A percentile compares a stretch with the other conserved stretches of the same genome.
Evolutionary conservation across 2,329 filamentous ascomycete species (phyloP).

Genomic region (Alternaria consortialis): DNA sequence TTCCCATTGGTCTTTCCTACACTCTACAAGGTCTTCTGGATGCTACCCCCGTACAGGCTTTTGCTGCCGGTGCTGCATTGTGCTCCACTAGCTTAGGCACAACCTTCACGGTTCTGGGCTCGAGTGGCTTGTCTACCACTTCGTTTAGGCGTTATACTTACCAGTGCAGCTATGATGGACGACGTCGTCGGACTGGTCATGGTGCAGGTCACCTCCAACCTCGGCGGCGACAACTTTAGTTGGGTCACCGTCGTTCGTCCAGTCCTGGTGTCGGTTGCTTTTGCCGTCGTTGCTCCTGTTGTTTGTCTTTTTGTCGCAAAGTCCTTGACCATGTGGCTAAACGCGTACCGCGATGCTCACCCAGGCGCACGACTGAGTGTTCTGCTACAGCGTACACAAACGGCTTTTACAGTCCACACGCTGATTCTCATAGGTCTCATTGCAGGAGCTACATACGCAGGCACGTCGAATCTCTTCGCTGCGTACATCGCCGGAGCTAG

Average conservation of each 20-base stretch:
- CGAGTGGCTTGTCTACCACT: conserved; percentile 65
- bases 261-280: conserved; percentile 62
- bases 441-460: conserved; percentile 64
- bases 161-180: conserved; percentile 81
- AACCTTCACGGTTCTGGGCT: conserved; percentile 70
- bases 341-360: conserved; percentile 38
- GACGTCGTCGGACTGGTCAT: conserved; percentile 81
- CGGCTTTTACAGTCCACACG: conserved; percentile 60
- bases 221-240: conserved; percentile 59
- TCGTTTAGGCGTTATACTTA: conserved; percentile 69
- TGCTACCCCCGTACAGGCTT: conserved; percentile 68
- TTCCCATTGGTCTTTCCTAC: conserved; percentile 74
- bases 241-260: conserved; percentile 60
- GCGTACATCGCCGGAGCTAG: conserved; percentile 67
- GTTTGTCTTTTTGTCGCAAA: conserved; percentile 57
- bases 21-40: conserved; percentile 60
- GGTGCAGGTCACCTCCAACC: conserved; percentile 76
- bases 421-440: conserved; percentile 61
- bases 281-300: conserved; percentile 60
- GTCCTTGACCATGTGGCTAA: conserved; percentile 54
- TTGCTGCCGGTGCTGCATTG: conserved; percentile 76
- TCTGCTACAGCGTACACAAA: conserved; percentile 42
- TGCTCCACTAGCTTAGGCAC: conserved; percentile 80
- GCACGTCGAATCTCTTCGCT: conserved; percentile 69
- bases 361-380: conserved; percentile 28